phyloP scores from a whole-genome alignment of 2,329 filamentous ascomycete genomes.

The Aquanectria penicillioides region DNA sequence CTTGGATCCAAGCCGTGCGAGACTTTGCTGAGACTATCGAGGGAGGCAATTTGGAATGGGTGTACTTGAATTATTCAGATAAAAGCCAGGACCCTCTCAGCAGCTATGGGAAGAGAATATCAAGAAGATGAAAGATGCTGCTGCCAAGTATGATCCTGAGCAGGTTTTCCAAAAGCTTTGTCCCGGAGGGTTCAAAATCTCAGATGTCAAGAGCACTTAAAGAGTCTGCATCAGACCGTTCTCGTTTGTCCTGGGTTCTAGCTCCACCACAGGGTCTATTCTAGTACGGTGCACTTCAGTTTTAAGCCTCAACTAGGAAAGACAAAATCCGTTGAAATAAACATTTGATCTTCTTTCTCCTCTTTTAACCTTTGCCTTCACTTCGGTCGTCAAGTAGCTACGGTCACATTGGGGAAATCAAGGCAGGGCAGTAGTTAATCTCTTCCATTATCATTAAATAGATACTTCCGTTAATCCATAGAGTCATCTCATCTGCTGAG shows the following conservation, averaged over 20 bases:
- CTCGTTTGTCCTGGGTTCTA: no score
- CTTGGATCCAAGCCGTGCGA: slow-evolving; percentile 17
- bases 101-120: slow-evolving; percentile 37
- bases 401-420: no score
- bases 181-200: slow-evolving; percentile 35
- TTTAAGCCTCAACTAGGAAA: no score
- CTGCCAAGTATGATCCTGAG: slow-evolving; percentile 38
- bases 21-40: slow-evolving; percentile 27
- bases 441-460: background rate
- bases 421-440: no score
- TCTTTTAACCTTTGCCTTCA: no score
- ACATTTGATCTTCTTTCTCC: no score
- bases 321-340: no score
- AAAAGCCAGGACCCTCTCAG: slow-evolving; percentile 30
- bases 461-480: no score
- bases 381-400: no score
- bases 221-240: no score
- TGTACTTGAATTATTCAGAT: slow-evolving; percentile 35
- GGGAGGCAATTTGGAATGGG: slow-evolving; percentile 28
- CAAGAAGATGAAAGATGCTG: slow-evolving; percentile 29
- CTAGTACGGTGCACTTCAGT: no score
- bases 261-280: no score
- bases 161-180: slow-evolving; percentile 40
- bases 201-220: slow-evolving; percentile 23
- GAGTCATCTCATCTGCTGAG: slow-evolving; percentile 2